Evolutionary conservation across 1,139 yeast genomes (phyloP), one percentile per base, ranked within the genome.

Genomic region (Saccharomycopsis phalli): DNA sequence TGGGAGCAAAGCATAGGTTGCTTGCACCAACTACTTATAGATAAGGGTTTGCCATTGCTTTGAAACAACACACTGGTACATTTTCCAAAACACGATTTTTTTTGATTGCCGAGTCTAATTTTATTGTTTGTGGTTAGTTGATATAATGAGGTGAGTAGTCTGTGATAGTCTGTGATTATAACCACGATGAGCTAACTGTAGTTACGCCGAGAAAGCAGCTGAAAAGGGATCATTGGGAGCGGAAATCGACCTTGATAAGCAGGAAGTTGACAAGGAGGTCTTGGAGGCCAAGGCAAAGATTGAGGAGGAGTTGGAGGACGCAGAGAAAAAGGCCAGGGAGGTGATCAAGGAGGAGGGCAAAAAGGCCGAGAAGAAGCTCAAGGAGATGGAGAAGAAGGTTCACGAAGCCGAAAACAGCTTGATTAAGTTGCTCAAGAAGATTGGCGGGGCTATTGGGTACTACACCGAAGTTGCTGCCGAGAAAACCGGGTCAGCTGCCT

Each of bases 401-500:
- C 39, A 35, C 25, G 34, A 44, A 5, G 47, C 50, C 40, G 53
- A 53, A 48, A 54, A 53, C 13, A 51, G 52, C 6, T 48, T 53
- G 36, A 46, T 51, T 28, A 50, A 49, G 28, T 50, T 52, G 31
- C 45, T 52, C 43, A 52, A 51, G 35, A 32, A 23, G 14, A 38
- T 56, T 14, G 49, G 47, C 34, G 47, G 39, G 8, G 44, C 41
- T 20, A 30, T 56, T 29, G 40, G 53, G 1, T 30, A 42, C 16
- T 51, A 50, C 19, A 35, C 53, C 2, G 34, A 38, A 16, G 49
- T 47, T 31, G 46, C 51, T n/a, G 42, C 48, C 18, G 46, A 47
- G 10, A 34, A 51, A 6, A 42, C 53, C 4, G 44, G 47, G 34
- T 45, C 49, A n/a, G 50, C 50, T 13, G 40, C 47, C 13, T 40